These are phyloP conservation scores for Vigna trinervia DNA, from an alignment of 306 rosid species.

Conservation along the genomic window DNA sequence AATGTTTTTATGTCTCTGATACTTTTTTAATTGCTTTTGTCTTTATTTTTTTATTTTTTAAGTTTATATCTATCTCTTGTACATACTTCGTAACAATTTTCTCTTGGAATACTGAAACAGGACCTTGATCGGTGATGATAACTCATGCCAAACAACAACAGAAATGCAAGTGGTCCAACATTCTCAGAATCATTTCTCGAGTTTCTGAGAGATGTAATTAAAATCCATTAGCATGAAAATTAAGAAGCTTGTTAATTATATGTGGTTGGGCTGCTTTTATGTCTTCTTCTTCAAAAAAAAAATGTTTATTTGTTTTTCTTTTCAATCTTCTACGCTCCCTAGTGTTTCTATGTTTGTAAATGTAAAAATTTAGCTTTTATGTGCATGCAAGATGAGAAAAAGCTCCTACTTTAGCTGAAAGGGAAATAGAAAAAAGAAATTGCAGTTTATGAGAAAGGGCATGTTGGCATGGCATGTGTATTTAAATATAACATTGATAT, in stretches of 20 bases:
- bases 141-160: conserved; percentile 80
- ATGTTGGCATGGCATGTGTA: background rate
- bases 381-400: conserved; percentile 44
- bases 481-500: background rate
- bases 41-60: background rate
- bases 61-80: background rate
- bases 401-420: conserved; percentile 45
- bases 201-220: conserved; percentile 52
- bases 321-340: conserved; percentile 12
- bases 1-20: no score
- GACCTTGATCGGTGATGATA: conserved; percentile 70
- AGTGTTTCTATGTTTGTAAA: conserved; percentile 48
- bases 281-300: conserved; percentile 33
- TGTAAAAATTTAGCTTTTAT: conserved; percentile 54
- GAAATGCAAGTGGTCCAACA: conserved; percentile 80
- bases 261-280: conserved; percentile 37
- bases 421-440: conserved; percentile 26
- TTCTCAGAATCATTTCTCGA: conserved; percentile 68
- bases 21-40: no score
- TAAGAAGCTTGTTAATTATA: conserved; percentile 8
- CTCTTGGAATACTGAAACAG: conserved; percentile 49
- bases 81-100: background rate
- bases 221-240: background rate
- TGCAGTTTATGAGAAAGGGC: conserved; percentile 26
- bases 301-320: conserved; percentile 43